phyloP scores from a whole-genome alignment of 139 green algal species.

The Closterium sp. region DNA sequence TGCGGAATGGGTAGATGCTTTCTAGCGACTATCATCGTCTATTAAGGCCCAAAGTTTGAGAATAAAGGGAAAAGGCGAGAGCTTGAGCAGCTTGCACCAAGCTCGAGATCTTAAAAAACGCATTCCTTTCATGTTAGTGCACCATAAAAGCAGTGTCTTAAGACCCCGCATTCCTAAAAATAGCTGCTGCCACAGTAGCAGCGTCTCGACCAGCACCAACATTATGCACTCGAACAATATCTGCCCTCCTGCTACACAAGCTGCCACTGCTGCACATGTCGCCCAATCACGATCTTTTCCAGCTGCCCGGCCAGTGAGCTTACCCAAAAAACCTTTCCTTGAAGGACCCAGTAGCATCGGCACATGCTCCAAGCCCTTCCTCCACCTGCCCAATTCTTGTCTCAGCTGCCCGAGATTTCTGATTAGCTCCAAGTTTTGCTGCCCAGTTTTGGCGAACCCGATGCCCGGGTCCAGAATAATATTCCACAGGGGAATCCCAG shows the following conservation, averaged over 20 bases:
- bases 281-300: conserved; percentile 39
- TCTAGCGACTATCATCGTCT: too few relatives aligned
- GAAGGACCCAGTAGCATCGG: conserved; percentile 44
- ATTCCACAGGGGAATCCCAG: conserved; percentile 39
- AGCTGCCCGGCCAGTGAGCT: conserved; percentile 3
- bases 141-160: too few relatives aligned
- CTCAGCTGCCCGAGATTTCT: conserved; percentile 16
- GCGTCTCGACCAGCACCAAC: conserved; percentile 34
- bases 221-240: conserved; percentile 48
- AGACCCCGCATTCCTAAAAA: background rate
- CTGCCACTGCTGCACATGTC: conserved; percentile 26
- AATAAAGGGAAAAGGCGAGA: too few relatives aligned
- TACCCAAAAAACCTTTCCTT: conserved; percentile 48
- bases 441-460: conserved; percentile 41
- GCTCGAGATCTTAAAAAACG: too few relatives aligned
- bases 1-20: too few relatives aligned
- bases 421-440: conserved; percentile 33
- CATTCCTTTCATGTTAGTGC: too few relatives aligned
- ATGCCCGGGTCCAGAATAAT: conserved; percentile 53
- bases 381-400: background rate
- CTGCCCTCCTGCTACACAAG: conserved; percentile 32
- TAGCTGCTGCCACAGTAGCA: conserved; percentile 44
- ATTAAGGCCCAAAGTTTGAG: too few relatives aligned
- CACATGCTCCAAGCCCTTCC: conserved; percentile 9
- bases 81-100: too few relatives aligned